Evolutionary conservation across 257 asterid species (phyloP), one percentile per base, ranked within the genome.

Genomic region (Vinca minor): DNA sequence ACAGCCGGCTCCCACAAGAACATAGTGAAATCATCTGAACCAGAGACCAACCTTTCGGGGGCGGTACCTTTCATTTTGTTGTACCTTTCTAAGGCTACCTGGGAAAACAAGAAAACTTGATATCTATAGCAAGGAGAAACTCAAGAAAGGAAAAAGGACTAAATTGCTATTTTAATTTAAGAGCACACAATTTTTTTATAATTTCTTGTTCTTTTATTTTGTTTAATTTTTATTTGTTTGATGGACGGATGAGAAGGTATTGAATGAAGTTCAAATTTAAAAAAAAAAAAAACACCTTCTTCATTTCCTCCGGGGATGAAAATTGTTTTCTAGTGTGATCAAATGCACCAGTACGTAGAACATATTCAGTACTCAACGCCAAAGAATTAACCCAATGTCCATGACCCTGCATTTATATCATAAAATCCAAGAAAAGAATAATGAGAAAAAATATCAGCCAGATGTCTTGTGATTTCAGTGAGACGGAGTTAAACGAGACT

Each of bases 381-480:
- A 93, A 78, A 13, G 97, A 84, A 82, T 93, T 93, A 63, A 93
- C 95, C 96, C 99, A 93, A 80, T 93, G 96, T 45, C 94, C 97
- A 58, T 93, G 98, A 62, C 98, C 99, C 96, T 89, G 62, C 77
- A 74, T 69, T 38, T 32, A 57, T 69, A 65, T 53, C 62, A 57
- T 69, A 45, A 4, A 52, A 55, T 34, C 34, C 23, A 32, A 65
- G 47, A 42, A 59, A 28, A 64, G 39, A 77, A 26, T 14, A 46
- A 73, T 35, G 59, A 26, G 64, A 29, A 35, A 35, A 32, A 13
- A 34, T 10, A 21, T 13, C 7, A 60, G 5, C 18, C 17, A 48
- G 25, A 49, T 25, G 47, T 34, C 50, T 18, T 49, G 11, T 18
- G 25, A n/a, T 36, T 21, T 20, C 50, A 35, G 2, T 20, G 34